These are phyloP conservation scores for Phytophthora cryptogea DNA, from an alignment of 352 stramenopile species.

Conservation along the genomic window DNA sequence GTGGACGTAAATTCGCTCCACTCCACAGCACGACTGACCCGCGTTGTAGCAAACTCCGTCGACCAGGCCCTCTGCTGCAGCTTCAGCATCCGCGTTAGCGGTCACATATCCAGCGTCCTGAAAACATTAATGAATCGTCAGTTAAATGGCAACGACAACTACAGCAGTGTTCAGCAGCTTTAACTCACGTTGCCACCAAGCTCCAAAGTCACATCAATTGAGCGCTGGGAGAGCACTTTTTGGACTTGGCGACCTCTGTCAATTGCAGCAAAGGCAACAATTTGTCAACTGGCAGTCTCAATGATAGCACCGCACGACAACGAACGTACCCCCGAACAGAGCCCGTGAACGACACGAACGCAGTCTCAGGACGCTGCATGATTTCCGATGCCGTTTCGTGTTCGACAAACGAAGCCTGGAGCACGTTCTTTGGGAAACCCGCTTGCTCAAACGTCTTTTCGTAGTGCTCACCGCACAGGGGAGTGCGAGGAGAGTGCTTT, in stretches of 20 bases:
- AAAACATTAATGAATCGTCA: slow-evolving; percentile 1
- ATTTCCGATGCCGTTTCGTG: slow-evolving; percentile 70
- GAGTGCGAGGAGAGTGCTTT: slow-evolving; percentile 83
- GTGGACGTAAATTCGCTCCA: slow-evolving; percentile 89
- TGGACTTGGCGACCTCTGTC: slow-evolving; percentile 74
- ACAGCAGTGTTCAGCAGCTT: slow-evolving; percentile 4
- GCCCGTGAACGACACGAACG: slow-evolving; percentile 85
- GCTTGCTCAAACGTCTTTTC: slow-evolving; percentile 70
- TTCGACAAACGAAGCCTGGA: slow-evolving; percentile 69
- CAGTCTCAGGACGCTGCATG: slow-evolving; percentile 68
- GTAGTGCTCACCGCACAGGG: slow-evolving; percentile 78
- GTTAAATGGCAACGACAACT: slow-evolving; percentile 1
- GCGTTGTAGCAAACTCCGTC: slow-evolving; percentile 87
- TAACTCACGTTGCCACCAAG: slow-evolving; percentile 76
- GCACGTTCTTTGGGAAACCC: slow-evolving; percentile 66
- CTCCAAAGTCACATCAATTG: slow-evolving; percentile 83
- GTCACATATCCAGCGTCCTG: slow-evolving; percentile 82
- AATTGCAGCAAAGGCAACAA: slow-evolving; percentile 3
- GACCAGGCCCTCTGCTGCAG: slow-evolving; percentile 70
- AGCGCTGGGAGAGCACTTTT: slow-evolving; percentile 54
- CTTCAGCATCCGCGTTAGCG: slow-evolving; percentile 62
- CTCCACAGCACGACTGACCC: slow-evolving; percentile 83
- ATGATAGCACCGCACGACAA: neutral
- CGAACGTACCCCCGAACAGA: slow-evolving; percentile 67
- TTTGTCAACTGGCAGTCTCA: slow-evolving; percentile 6